phyloP scores from a whole-genome alignment of 208 protist species.

The Trichomonas tenax region DNA sequence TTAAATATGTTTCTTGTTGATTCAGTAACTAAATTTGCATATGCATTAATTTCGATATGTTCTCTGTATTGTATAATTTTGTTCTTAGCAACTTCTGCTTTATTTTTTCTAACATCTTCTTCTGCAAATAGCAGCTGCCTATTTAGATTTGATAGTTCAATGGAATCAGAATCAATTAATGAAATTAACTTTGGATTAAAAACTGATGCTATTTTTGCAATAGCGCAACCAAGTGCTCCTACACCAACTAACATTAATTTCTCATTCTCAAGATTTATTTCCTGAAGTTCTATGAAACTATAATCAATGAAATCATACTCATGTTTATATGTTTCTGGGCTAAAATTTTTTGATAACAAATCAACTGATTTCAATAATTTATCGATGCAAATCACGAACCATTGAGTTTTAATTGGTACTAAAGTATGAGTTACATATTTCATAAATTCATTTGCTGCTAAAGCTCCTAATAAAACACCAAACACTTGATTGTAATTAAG shows the following conservation, averaged over 20 bases:
- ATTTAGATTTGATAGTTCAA: not conserved
- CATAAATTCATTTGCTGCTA: not conserved
- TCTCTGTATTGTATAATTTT: not conserved
- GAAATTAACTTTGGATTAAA: not conserved
- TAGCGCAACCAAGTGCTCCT: not conserved
- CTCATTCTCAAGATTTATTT: not conserved
- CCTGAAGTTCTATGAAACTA: not conserved
- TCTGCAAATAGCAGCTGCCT: not conserved
- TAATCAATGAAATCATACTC: not conserved
- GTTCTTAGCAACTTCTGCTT: not conserved
- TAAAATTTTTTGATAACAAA: not conserved
- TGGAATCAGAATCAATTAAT: not conserved
- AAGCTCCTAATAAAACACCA: not conserved
- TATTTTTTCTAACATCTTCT: not conserved
- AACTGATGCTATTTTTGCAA: not conserved
- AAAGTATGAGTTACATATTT: not conserved
- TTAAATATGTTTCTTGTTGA: not conserved
- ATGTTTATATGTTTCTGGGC: too few species aligned
- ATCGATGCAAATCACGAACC: not conserved
- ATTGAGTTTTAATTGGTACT: not conserved
- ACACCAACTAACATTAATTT: not conserved
- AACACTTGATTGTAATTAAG: not conserved
- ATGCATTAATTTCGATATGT: not conserved
- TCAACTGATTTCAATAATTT: too few species aligned
- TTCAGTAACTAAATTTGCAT: not conserved